These are phyloP conservation scores for Lantana camara DNA, from an alignment of 257 asterid species.

Conservation along the genomic window DNA sequence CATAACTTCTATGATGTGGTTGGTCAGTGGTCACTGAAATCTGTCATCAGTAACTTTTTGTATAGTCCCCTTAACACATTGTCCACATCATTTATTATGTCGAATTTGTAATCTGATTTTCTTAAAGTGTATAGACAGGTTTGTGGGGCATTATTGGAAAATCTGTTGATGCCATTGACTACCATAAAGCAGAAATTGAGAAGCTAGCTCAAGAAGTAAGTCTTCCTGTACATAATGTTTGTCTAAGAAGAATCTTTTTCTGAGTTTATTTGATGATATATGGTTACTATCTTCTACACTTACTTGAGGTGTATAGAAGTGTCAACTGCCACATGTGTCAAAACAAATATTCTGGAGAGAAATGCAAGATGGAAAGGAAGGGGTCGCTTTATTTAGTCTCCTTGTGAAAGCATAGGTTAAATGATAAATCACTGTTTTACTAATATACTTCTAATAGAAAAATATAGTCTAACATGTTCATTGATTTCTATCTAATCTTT, in stretches of 20 bases:
- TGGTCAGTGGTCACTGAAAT: conserved; percentile 10
- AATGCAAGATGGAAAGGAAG: not conserved
- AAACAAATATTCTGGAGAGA: not conserved
- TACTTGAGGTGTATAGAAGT: not conserved
- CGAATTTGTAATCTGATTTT: conserved; percentile 28
- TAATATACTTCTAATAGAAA: not conserved
- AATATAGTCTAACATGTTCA: not conserved
- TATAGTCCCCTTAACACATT: not conserved
- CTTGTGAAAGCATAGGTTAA: not conserved
- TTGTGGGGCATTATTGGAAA: conserved; percentile 73
- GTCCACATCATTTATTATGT: conserved; percentile 4
- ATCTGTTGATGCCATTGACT: conserved; percentile 77
- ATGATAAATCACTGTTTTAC: not conserved
- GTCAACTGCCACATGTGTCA: not conserved
- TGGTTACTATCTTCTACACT: not conserved
- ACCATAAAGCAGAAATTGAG: conserved; percentile 55
- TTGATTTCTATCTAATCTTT: conserved; percentile 3
- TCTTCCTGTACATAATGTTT: conserved; percentile 13
- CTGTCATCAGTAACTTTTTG: not conserved
- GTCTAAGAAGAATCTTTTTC: too few relatives aligned
- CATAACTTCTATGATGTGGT: not conserved
- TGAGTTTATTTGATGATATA: not conserved
- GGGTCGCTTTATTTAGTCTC: not conserved
- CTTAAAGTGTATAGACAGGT: conserved; percentile 71
- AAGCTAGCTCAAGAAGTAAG: conserved; percentile 62